Percentiles rank a stretch among this genome's conserved stretches.
Evolutionary conservation across 1,284 basidiomycete species (phyloP).

Genomic region (Cutaneotrichosporon sp.): DNA sequence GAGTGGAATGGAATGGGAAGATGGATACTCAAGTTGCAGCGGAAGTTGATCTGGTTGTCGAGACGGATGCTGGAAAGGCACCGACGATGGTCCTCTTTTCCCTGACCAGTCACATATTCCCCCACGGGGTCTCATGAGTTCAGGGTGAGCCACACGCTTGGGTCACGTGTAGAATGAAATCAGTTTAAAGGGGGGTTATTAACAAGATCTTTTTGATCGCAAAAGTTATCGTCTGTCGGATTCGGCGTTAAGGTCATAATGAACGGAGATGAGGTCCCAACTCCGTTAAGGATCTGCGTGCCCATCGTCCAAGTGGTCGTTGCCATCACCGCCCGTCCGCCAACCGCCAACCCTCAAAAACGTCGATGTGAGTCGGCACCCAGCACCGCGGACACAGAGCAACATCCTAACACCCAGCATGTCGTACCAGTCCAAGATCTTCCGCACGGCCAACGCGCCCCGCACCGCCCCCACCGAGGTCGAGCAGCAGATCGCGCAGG

Average conservation of each 20-base stretch:
- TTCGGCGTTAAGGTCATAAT: not conserved
- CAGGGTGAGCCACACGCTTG: too few relatives aligned
- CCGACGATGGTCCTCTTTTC: too few relatives aligned
- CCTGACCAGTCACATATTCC: not conserved
- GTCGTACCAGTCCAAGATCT: slow-evolving; percentile 29
- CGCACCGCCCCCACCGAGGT: slow-evolving; percentile 84
- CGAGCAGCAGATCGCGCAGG: slow-evolving; percentile 91
- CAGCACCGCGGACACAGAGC: not conserved
- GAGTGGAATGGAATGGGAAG: not conserved
- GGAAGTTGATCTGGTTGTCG: not conserved
- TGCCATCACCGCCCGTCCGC: slow-evolving; percentile 3
- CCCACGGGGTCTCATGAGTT: not conserved
- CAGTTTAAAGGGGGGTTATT: not conserved
- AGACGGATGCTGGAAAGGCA: not conserved
- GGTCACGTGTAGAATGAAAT: not conserved
- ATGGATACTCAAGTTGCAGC: not conserved
- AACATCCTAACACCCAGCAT: slow-evolving; percentile 13
- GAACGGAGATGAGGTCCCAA: not conserved
- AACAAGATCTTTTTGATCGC: not conserved
- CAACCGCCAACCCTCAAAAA: slow-evolving; percentile 14
- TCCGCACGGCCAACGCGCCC: slow-evolving; percentile 68
- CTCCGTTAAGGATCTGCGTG: not conserved
- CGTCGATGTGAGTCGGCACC: slow-evolving; percentile 10
- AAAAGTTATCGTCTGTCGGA: not conserved
- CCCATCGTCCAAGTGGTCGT: not conserved